Percentiles rank a stretch among this genome's conserved stretches.
phyloP scores from a whole-genome alignment of 495 filamentous ascomycete species.

The Extremus antarcticus region DNA sequence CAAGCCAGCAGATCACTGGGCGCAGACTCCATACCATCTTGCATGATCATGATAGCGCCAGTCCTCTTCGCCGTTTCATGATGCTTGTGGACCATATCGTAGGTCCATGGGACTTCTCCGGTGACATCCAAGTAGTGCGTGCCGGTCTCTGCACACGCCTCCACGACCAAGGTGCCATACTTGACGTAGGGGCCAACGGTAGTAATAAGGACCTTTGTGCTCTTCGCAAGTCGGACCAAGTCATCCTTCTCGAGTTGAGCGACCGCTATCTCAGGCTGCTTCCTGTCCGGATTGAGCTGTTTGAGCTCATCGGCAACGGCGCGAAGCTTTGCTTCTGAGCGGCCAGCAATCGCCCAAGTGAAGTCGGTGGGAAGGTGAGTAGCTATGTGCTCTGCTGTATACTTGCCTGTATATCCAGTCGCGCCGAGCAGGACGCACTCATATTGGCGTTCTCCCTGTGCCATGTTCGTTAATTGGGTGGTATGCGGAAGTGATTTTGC shows the following conservation, averaged over 20 bases:
- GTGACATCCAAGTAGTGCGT: conserved; percentile 91
- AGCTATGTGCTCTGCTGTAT: conserved; percentile 67
- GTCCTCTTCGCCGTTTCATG: conserved; percentile 59
- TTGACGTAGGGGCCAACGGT: conserved; percentile 75
- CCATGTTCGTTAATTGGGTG: conserved; percentile 29
- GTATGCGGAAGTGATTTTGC: too few species aligned
- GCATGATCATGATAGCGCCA: conserved; percentile 77
- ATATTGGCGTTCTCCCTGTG: conserved; percentile 48
- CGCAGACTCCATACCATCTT: conserved; percentile 75
- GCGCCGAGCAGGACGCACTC: conserved; percentile 78
- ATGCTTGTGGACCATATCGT: conserved; percentile 70
- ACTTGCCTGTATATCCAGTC: conserved; percentile 75
- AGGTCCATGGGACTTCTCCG: conserved; percentile 74
- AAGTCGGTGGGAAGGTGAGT: conserved; percentile 62
- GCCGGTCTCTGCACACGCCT: conserved; percentile 77
- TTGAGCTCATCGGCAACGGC: conserved; percentile 54
- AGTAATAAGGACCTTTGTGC: conserved; percentile 68
- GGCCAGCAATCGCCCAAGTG: conserved; percentile 84
- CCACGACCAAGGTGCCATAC: conserved; percentile 70
- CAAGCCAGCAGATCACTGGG: conserved; percentile 73
- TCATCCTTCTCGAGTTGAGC: conserved; percentile 53
- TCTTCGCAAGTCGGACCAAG: conserved; percentile 56
- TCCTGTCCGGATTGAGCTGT: conserved; percentile 55
- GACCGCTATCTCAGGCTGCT: conserved; percentile 55
- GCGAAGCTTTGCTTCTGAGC: conserved; percentile 63